Evolutionary conservation across 1,139 yeast species (phyloP).

Genomic region (Yamadazyma taylorii): DNA sequence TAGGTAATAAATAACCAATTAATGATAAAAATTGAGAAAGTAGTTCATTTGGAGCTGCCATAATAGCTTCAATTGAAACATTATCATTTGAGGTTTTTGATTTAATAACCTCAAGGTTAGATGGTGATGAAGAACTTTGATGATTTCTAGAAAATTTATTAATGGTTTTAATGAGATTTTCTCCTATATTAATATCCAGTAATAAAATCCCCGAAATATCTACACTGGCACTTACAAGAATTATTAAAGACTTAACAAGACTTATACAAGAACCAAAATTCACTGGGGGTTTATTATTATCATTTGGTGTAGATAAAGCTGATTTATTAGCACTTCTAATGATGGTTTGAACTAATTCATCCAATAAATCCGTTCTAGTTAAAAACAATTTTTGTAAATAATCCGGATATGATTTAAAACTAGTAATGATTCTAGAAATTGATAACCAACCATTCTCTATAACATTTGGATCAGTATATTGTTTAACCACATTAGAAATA

Average conservation of each 20-base stretch:
- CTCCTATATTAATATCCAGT: conserved; percentile 40
- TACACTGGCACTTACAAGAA: conserved; percentile 39
- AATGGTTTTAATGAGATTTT: conserved; percentile 45
- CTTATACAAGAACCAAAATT: conserved; percentile 35
- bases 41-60: conserved; percentile 73
- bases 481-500: conserved; percentile 60
- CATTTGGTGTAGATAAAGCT: conserved; percentile 11
- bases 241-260: conserved; percentile 43
- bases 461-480: conserved; percentile 60
- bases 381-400: conserved; percentile 48
- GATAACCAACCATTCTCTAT: conserved; percentile 70
- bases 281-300: conserved; percentile 23
- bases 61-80: conserved; percentile 64
- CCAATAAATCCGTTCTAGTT: conserved; percentile 25
- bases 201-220: conserved; percentile 42
- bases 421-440: conserved; percentile 59
- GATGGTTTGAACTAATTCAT: conserved; percentile 29
- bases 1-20: conserved; percentile 59
- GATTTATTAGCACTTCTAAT: conserved; percentile 30
- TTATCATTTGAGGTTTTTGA: conserved; percentile 20
- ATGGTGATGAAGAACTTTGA: not conserved
- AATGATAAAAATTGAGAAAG: conserved; percentile 56
- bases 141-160: conserved; percentile 31
- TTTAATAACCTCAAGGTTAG: conserved; percentile 13
- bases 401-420: conserved; percentile 47